Evolutionary conservation across 2,329 filamentous ascomycete genomes (phyloP).

Genomic region (Aspergillus glaucus): DNA sequence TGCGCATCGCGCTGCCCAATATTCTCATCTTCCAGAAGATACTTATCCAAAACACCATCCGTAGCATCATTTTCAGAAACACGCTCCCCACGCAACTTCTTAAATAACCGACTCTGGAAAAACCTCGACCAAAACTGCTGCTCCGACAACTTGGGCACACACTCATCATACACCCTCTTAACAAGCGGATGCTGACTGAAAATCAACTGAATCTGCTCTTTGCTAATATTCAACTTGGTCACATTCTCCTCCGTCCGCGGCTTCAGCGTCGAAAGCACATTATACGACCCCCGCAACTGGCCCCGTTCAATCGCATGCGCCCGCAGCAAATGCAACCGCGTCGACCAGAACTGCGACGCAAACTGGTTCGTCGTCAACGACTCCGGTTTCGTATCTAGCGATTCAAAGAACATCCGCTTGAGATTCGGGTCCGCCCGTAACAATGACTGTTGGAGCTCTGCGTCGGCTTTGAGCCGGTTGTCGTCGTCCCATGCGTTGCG

Average conservation of each 20-base stretch:
- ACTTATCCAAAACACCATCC: constrained; percentile 78
- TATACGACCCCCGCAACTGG: constrained; percentile 85
- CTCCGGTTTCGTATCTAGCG: constrained; percentile 74
- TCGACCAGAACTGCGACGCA: constrained; percentile 91
- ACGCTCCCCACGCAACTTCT: constrained; percentile 85
- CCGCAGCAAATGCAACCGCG: constrained; percentile 74
- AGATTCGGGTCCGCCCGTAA: constrained; percentile 72
- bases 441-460: constrained; percentile 78
- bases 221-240: constrained; percentile 74
- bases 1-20: constrained; percentile 49
- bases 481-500: constrained; percentile 73
- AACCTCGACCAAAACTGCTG: constrained; percentile 88
- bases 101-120: constrained; percentile 83
- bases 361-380: constrained; percentile 75
- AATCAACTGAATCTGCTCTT: constrained; percentile 88
- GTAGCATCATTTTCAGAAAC: constrained; percentile 69
- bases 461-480: constrained; percentile 66
- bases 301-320: constrained; percentile 83
- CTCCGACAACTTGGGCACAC: constrained; percentile 74
- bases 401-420: constrained; percentile 80
- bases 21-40: constrained; percentile 66
- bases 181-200: constrained; percentile 90
- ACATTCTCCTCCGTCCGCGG: constrained; percentile 68
- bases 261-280: constrained; percentile 86
- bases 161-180: constrained; percentile 85